Conservation (phyloP, 352 stramenopile genomes). For the Pythium pectinolyticum region DNA sequence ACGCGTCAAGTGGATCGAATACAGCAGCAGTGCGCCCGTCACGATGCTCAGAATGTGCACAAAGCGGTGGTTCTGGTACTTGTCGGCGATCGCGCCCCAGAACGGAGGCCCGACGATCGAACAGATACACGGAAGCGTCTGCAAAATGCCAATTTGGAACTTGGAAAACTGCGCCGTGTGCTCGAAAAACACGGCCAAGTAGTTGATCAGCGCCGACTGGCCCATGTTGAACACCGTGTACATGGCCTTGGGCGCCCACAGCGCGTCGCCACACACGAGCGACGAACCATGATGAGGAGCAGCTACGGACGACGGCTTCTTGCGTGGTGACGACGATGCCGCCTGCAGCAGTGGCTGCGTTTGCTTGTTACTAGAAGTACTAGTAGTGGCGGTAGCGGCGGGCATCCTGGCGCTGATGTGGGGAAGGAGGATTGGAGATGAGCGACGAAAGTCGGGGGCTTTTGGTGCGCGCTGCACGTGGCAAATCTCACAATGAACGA, state of each 20-base stretch:
- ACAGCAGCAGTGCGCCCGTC: slow-evolving; percentile 59
- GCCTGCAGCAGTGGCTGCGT: slow-evolving; percentile 7
- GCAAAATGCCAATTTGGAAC: slow-evolving; percentile 73
- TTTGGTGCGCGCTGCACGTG: neutral
- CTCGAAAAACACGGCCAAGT: slow-evolving; percentile 74
- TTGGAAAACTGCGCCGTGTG: slow-evolving; percentile 65
- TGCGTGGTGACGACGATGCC: no score
- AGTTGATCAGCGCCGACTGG: slow-evolving; percentile 73
- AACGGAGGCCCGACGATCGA: slow-evolving; percentile 69
- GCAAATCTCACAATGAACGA: no score
- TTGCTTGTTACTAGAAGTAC: no score
- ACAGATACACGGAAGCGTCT: slow-evolving; percentile 65
- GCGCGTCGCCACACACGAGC: slow-evolving; percentile 21
- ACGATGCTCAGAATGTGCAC: slow-evolving; percentile 67
- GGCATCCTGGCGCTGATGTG: neutral
- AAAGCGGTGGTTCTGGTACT: slow-evolving; percentile 57
- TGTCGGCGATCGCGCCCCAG: slow-evolving; percentile 72
- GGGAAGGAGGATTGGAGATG: neutral
- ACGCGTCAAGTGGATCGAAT: slow-evolving; percentile 50
- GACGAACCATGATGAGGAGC: slow-evolving; percentile 2
- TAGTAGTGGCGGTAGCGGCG: no score
- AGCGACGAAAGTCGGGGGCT: neutral
- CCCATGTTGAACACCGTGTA: slow-evolving; percentile 67
- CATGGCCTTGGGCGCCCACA: slow-evolving; percentile 78
- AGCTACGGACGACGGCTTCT: no score